Base-by-base conservation (phyloP, 495 filamentous ascomycete genomes). In the Durotheca rogersii region DNA sequence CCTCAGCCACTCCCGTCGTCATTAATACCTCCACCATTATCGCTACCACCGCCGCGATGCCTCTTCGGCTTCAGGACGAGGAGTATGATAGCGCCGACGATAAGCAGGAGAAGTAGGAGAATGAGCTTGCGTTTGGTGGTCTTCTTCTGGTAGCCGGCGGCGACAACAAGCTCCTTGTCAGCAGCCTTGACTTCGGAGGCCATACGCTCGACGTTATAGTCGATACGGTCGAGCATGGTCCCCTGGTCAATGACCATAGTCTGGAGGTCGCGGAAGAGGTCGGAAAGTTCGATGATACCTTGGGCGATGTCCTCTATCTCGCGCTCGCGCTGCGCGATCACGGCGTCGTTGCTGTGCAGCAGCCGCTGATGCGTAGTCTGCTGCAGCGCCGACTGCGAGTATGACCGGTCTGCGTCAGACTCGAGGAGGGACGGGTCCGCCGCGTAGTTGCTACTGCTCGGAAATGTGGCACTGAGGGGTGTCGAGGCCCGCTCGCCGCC, bases 171-270 rank as follows among this genome's bases (percentile, higher is more conserved):
- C 69, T 98, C 93, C 67, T 91, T 92, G 50, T 93, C 90, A 6
- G 93, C 93, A 14, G 77, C 83, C 65, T 95, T 95, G 21, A 97
- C 89, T 60, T 96, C 87, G 17, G 80, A 81, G 9, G 80, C 82
- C 90, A 96, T 96, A 47, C 80, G 77, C 71, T 98, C 93, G 27
- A 98, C 87, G 65, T 98, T 98, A 72, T 96, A 98, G 65, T 98
- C 93, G 61, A 98, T 96, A 27, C 93, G 81, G 70, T 98, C 93
- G 16, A 98, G 81, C 86, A 98, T 90, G 19, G 89, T 96, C 9
- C 93, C 93, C 70, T 98, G 93, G 67, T 98, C 93, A 50, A 98
- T 98, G 46, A 98, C 85, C 90, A 98, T 96, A 15, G 77, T 82
- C 63, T 98, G 94, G 14, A 98, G 71, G 53, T 97, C 94, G 35